A percentile compares a stretch with the other conserved stretches of the same genome.
These are phyloP conservation scores for Lepidium aucheri DNA, from an alignment of 345 rosid species.

Conservation along the genomic window DNA sequence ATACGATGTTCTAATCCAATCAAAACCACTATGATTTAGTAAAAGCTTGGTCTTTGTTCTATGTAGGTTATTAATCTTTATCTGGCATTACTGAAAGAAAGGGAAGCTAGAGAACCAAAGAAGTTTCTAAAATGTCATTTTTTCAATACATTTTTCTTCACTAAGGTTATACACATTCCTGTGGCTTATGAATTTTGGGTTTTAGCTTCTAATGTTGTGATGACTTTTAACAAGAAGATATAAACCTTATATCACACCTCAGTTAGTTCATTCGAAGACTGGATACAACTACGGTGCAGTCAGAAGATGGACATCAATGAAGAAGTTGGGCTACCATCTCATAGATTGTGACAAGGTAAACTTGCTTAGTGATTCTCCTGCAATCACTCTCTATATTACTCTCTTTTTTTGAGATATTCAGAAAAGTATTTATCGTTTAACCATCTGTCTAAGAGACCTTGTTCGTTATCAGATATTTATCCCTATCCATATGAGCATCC, in stretches of 20 bases:
- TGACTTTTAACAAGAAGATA: background rate
- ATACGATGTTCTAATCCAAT: background rate
- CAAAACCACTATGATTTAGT: background rate
- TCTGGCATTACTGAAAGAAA: conserved; percentile 81
- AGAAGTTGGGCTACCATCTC: conserved; percentile 74
- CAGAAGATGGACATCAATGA: conserved; percentile 90
- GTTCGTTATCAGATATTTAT: conserved; percentile 66
- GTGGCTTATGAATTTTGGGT: background rate
- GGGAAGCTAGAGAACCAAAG: conserved; percentile 83
- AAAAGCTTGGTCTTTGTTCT: conserved; percentile 13
- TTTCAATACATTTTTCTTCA: conserved; percentile 87
- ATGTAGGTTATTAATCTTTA: conserved; percentile 82
- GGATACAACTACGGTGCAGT: conserved; percentile 70
- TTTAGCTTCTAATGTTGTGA: background rate
- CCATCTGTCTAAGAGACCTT: background rate
- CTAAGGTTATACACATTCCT: conserved; percentile 49
- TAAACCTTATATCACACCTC: conserved; percentile 18
- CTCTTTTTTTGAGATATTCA: background rate
- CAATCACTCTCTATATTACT: background rate
- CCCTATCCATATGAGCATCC: conserved; percentile 83
- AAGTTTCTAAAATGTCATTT: conserved; percentile 92
- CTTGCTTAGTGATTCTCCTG: background rate
- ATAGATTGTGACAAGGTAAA: conserved; percentile 80
- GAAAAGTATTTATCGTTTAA: background rate
- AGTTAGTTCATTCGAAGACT: conserved; percentile 47